These are phyloP conservation scores for Marasmius tenuissimus DNA, from an alignment of 1,284 basidiomycete genomes.

Conservation along the genomic window DNA sequence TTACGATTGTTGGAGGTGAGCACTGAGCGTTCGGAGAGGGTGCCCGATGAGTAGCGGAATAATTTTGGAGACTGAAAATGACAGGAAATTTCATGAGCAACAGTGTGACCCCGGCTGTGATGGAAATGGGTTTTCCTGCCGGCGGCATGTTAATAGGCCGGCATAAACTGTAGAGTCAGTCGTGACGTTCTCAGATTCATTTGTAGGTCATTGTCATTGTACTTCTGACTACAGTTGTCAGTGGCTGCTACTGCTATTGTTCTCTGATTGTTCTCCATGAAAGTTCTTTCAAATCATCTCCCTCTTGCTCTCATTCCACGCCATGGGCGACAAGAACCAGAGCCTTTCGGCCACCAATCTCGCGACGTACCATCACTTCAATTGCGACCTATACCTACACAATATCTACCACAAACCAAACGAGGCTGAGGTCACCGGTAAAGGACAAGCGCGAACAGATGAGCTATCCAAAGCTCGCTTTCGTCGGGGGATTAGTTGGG, in stretches of 20 bases:
- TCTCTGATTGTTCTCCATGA: background rate
- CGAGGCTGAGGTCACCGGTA: background rate
- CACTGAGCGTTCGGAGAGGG: no score
- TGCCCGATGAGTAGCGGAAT: no score
- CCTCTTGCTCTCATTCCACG: background rate
- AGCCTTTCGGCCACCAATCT: conserved; percentile 47
- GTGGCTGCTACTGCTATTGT: background rate
- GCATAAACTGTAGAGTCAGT: no score
- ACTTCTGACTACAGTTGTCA: no score
- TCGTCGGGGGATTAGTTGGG: conserved; percentile 51
- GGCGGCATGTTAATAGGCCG: no score
- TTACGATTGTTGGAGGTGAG: no score
- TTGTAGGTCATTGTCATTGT: background rate
- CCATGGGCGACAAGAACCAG: conserved; percentile 20
- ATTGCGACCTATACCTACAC: conserved; percentile 48
- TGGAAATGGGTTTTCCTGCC: no score
- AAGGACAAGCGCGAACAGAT: conserved; percentile 18
- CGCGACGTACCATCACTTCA: conserved; percentile 42
- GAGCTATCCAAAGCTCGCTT: conserved; percentile 38
- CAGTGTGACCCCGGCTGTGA: no score
- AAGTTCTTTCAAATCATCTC: no score
- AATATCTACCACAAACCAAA: conserved; percentile 34
- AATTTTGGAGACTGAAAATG: no score
- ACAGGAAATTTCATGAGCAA: no score
- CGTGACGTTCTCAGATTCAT: background rate